phyloP scores from a whole-genome alignment of 306 rosid species.

The Quercus parvula region DNA sequence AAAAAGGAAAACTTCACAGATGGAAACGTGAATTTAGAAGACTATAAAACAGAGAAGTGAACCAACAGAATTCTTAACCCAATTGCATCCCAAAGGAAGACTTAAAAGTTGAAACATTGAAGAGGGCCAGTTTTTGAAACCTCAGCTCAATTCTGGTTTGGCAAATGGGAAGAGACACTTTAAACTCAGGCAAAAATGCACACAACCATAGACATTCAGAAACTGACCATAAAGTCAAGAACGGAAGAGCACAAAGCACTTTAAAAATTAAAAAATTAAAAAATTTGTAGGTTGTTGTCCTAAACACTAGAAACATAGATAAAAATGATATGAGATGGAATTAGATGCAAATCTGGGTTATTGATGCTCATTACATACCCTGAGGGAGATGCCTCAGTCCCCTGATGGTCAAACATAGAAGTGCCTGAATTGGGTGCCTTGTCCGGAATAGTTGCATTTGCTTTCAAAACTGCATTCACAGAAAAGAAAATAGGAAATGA shows the following conservation, averaged over 20 bases:
- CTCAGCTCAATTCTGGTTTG: background rate
- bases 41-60: background rate
- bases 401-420: conserved; percentile 62
- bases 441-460: conserved; percentile 61
- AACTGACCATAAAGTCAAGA: background rate
- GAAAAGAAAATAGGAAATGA: conserved; percentile 10
- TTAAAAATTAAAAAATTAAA: background rate
- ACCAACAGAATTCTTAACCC: background rate
- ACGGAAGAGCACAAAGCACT: background rate
- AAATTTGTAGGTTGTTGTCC: background rate
- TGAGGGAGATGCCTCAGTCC: conserved; percentile 70
- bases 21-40: background rate
- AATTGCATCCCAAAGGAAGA: background rate
- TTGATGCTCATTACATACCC: conserved; percentile 54
- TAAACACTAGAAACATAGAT: background rate
- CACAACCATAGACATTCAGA: background rate
- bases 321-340: background rate
- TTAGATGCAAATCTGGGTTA: background rate
- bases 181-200: background rate
- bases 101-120: background rate
- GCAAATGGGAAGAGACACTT: background rate
- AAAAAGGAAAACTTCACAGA: background rate
- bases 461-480: conserved; percentile 70
- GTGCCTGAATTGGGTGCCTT: conserved; percentile 62
- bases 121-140: background rate